These are phyloP conservation scores for Leucosporidium creatinivorum DNA, from an alignment of 768 basidiomycete species.

Conservation along the genomic window DNA sequence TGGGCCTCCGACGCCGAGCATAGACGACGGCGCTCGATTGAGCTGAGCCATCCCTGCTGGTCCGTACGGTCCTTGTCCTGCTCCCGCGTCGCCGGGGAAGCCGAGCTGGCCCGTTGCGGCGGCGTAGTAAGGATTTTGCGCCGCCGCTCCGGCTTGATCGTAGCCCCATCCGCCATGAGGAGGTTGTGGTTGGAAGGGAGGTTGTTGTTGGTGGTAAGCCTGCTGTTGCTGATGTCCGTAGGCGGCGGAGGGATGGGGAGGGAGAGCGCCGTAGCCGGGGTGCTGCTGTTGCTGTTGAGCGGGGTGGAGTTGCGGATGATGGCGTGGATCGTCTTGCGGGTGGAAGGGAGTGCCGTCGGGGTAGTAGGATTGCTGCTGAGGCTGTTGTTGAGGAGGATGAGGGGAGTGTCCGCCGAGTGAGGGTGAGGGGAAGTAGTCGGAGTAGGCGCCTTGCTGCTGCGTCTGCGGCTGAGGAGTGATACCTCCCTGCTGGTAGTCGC, in stretches of 20 bases:
- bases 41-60: no score
- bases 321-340: no score
- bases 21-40: not conserved
- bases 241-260: not conserved
- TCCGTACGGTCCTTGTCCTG: constrained; percentile 6
- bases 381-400: no score
- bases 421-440: constrained; percentile 7
- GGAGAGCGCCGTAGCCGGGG: no score
- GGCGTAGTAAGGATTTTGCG: constrained; percentile 33
- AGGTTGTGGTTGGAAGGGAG: constrained; percentile 17
- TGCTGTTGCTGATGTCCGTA: not conserved
- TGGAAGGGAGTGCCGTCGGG: no score
- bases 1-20: not conserved
- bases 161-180: constrained; percentile 14
- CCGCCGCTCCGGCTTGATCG: constrained; percentile 27
- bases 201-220: not conserved
- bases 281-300: not conserved
- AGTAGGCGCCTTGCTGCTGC: not conserved
- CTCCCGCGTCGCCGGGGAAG: not conserved
- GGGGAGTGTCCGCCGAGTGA: no score
- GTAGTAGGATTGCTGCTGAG: no score
- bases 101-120: constrained; percentile 31
- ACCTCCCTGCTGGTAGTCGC: no score
- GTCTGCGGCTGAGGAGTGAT: not conserved
- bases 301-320: constrained; percentile 1